Conservation (phyloP, 1,284 basidiomycete species). For the Ustilago loliicola region DNA sequence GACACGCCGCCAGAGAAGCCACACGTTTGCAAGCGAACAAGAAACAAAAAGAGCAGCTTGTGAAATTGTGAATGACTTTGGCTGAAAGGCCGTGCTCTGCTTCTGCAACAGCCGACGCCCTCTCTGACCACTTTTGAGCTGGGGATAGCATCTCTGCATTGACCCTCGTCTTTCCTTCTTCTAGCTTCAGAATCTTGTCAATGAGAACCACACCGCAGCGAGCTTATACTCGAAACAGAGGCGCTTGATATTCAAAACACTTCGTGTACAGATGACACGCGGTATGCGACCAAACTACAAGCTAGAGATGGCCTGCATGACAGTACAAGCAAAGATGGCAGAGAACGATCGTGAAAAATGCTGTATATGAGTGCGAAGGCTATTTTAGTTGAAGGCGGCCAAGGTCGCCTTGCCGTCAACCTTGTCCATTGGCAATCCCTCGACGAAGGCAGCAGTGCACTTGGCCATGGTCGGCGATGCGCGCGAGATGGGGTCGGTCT, state of each 20-base stretch:
- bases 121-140: no score
- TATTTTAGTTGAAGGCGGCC: constrained; percentile 40
- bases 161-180: no score
- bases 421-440: constrained; percentile 51
- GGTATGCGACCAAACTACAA: not conserved
- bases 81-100: no score
- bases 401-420: constrained; percentile 50
- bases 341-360: not conserved
- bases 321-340: not conserved
- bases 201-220: no score
- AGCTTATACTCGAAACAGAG: constrained; percentile 1
- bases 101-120: no score
- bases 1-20: not conserved
- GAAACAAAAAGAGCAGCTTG: not conserved
- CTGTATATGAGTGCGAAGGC: not conserved
- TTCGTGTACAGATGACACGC: constrained; percentile 7
- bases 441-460: constrained; percentile 57
- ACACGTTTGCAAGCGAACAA: no score
- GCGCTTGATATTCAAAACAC: constrained; percentile 20
- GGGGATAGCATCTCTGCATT: no score
- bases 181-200: no score
- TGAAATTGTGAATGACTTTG: not conserved
- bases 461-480: constrained; percentile 71
- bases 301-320: not conserved
- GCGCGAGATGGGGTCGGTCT: constrained; percentile 82